Evolutionary conservation across 805 yeast species (phyloP).

Genomic region (Diddensiella caesifluorescens): DNA sequence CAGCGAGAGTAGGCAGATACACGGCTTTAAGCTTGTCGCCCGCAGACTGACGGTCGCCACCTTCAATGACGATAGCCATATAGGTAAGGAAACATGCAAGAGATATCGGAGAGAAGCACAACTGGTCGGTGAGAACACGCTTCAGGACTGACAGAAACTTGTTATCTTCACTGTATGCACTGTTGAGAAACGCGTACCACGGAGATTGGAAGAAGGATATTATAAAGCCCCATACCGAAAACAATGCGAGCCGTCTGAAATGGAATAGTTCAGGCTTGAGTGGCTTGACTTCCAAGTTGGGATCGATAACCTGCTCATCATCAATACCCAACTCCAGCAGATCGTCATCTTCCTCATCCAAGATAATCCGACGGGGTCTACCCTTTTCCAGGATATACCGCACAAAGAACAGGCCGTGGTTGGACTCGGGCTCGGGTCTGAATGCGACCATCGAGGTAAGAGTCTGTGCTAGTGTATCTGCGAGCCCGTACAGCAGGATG

Average conservation of each 20-base stretch:
- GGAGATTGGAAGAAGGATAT: conserved; percentile 79
- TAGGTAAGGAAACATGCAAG: conserved; percentile 75
- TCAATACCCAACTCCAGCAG: conserved; percentile 33
- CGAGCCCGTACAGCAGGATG: conserved; percentile 76
- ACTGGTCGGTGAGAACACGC: conserved; percentile 84
- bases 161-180: conserved; percentile 70
- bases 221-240: conserved; percentile 80
- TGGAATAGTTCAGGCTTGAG: conserved; percentile 41
- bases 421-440: conserved; percentile 19
- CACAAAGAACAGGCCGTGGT: conserved; percentile 16
- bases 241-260: conserved; percentile 67
- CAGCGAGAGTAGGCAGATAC: conserved; percentile 54
- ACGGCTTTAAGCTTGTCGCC: conserved; percentile 56
- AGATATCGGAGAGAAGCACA: conserved; percentile 83
- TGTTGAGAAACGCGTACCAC: conserved; percentile 82
- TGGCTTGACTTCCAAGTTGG: conserved; percentile 5
- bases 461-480: conserved; percentile 85
- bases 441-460: conserved; percentile 39
- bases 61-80: conserved; percentile 75
- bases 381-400: conserved; percentile 32
- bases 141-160: conserved; percentile 71
- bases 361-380: conserved; percentile 28
- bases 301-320: conserved; percentile 9
- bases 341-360: conserved; percentile 33
- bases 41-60: conserved; percentile 61